Evolutionary conservation across 139 green algal species (phyloP).

Genomic region (Axilococcus clingmanii): DNA sequence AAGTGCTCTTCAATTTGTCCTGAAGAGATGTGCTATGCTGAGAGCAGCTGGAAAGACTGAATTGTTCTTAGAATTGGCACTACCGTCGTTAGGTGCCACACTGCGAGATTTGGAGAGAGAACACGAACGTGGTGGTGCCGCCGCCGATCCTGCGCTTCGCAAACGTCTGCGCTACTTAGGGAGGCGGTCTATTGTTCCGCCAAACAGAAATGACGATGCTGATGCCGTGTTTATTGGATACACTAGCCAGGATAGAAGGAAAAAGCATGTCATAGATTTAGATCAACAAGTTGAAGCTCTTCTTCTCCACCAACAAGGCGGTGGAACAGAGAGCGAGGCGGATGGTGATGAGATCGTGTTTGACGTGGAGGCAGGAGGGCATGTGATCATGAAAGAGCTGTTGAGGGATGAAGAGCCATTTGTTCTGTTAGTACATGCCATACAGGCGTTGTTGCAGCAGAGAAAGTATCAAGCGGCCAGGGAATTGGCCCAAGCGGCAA

Average conservation of each 20-base stretch:
- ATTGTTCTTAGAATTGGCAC: constrained; percentile 22
- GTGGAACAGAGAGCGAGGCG: constrained; percentile 12
- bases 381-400: constrained; percentile 20
- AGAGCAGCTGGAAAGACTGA: constrained; percentile 13
- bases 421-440: constrained; percentile 13
- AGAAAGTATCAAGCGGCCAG: too few relatives aligned
- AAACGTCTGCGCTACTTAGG: constrained; percentile 5
- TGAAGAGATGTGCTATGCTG: background rate
- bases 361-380: too few relatives aligned
- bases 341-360: background rate
- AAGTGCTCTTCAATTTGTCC: background rate
- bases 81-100: constrained; percentile 26
- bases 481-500: background rate
- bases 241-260: background rate
- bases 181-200: constrained; percentile 6
- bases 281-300: constrained; percentile 10
- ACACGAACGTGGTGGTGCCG: constrained; percentile 12
- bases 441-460: background rate
- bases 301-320: background rate
- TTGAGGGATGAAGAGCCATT: constrained; percentile 14
- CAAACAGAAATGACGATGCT: background rate
- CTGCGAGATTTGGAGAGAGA: constrained; percentile 21
- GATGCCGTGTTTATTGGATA: constrained; percentile 1
- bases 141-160: constrained; percentile 1
- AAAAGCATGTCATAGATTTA: too few relatives aligned